Base-by-base conservation (phyloP, 805 yeast species). In the Torulaspora indica region DNA sequence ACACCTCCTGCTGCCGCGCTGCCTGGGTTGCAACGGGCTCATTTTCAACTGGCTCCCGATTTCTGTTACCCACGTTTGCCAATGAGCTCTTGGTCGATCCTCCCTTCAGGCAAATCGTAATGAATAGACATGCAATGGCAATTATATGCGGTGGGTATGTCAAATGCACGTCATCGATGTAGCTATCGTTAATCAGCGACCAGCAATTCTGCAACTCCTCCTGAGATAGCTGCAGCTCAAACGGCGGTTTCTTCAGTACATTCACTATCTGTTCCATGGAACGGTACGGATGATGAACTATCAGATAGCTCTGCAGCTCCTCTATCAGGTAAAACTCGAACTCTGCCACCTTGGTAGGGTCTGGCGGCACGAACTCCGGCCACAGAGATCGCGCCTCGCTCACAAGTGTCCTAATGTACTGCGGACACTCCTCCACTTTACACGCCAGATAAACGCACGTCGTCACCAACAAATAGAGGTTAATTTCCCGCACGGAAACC, bases 301-400 rank as follows among this genome's bases (percentile, higher is more conserved):
- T 71, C 48, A 85, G 57, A 57, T 73, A 82, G 65, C 84, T 73
- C 57, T 84, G 79, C 67, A 93, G 72, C 62, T 90, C 98, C 56
- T 89, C 97, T 14, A 93, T 81, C 35, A 93, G 64, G 60, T 91
- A 93, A 61, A 93, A 93, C 66, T 93, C 98, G 66, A 95, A 86
- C 61, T 93, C 98, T 0, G 98, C 97, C 12, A 93, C 72, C 57
- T 86, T 87, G 23, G 95, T 83, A 13, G 89, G 78, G 61, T 91
- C 98, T 46, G 85, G 88, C 0, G 97, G 95, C 29, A 91, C 82
- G 56, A 81, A 87, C 57, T 90, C 96, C 0, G 98, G 97, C 98
- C 98, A 91, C 31, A 88, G 67, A 30, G 82, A 82, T 42, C 96
- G 69, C 1, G 97, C 93, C 60, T 91, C 98, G 14, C 81, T 74